phyloP scores from a whole-genome alignment of 495 filamentous ascomycete species.

The Lentithecium fluviatile region DNA sequence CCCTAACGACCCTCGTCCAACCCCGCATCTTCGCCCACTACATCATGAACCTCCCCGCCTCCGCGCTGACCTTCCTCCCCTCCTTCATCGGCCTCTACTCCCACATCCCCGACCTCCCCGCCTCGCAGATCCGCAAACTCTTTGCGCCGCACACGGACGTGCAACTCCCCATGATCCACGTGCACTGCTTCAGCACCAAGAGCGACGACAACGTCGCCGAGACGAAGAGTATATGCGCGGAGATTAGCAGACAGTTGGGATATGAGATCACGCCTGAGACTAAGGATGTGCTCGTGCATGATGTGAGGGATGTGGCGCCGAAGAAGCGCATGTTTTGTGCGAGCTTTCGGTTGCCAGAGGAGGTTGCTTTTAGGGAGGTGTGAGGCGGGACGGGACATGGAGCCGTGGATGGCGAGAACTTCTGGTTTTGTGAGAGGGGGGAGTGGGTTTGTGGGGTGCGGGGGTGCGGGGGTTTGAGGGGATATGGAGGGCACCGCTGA shows the following conservation, averaged over 20 bases:
- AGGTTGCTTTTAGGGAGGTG: conserved; percentile 67
- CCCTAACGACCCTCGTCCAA: conserved; percentile 43
- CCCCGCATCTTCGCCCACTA: conserved; percentile 76
- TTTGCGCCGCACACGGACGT: conserved; percentile 60
- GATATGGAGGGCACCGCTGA: too few species aligned
- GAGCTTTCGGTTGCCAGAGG: conserved; percentile 76
- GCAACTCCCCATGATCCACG: conserved; percentile 78
- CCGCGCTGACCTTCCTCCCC: conserved; percentile 80
- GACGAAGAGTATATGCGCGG: conserved; percentile 63
- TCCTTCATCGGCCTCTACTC: conserved; percentile 78
- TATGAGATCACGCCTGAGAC: conserved; percentile 60
- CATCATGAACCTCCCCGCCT: conserved; percentile 94
- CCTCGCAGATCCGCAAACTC: conserved; percentile 55
- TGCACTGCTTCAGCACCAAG: conserved; percentile 84
- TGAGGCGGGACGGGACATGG: background rate
- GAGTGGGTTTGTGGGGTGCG: background rate
- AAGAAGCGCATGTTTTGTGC: conserved; percentile 97
- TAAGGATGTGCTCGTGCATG: conserved; percentile 59
- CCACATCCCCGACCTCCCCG: conserved; percentile 9
- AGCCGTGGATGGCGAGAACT: background rate
- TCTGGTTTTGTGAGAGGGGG: background rate
- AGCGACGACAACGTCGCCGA: conserved; percentile 64
- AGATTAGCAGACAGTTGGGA: conserved; percentile 63
- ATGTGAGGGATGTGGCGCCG: conserved; percentile 87
- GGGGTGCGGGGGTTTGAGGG: too few species aligned